Evolutionary conservation across 345 rosid species (phyloP).

Genomic region (Eucalyptus decipiens): DNA sequence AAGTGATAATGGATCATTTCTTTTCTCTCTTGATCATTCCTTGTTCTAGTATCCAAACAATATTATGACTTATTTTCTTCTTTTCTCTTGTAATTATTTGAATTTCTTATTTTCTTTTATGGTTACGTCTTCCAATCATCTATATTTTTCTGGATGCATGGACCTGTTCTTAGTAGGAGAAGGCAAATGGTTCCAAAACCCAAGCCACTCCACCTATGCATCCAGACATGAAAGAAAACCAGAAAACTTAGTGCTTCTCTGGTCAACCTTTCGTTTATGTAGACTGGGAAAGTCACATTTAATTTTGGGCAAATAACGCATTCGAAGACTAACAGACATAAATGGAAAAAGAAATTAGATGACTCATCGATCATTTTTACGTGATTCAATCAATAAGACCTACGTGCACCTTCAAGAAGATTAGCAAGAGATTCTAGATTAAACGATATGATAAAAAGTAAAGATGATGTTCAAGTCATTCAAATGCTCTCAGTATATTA

Average conservation of each 20-base stretch:
- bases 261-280: not conserved
- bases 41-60: not conserved
- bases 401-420: too few relatives aligned
- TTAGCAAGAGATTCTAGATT: too few relatives aligned
- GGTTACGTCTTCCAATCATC: not conserved
- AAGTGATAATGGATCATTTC: not conserved
- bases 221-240: not conserved
- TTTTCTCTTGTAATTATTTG: not conserved
- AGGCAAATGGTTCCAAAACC: not conserved
- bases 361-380: too few relatives aligned
- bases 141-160: not conserved
- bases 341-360: too few relatives aligned
- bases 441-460: too few relatives aligned
- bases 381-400: fast-evolving
- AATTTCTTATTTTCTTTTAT: not conserved
- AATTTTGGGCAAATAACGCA: too few relatives aligned
- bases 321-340: too few relatives aligned
- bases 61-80: not conserved
- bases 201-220: not conserved
- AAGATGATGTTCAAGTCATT: too few relatives aligned
- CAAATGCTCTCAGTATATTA: too few relatives aligned
- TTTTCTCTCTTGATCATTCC: too few relatives aligned
- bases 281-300: not conserved
- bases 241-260: not conserved
- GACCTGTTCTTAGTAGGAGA: not conserved